phyloP scores from a whole-genome alignment of 371 early-diverging fungal species.

The Mucor mucedo region DNA sequence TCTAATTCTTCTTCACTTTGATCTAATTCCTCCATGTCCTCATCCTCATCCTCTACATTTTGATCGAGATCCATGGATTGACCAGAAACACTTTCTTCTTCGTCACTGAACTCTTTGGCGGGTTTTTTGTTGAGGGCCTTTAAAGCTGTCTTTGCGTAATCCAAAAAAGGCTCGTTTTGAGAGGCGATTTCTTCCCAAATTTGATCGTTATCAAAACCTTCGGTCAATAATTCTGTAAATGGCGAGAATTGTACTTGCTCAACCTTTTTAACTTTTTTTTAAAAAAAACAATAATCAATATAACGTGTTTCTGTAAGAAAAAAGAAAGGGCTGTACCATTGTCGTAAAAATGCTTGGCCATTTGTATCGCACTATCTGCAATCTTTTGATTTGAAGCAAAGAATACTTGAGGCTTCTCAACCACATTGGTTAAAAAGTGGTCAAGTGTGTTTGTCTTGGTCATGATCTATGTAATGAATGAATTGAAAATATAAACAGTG shows the following conservation, averaged over 20 bases:
- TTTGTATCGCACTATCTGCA: slow-evolving; percentile 39
- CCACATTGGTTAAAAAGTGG: slow-evolving; percentile 44
- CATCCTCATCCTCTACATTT: slow-evolving; percentile 35
- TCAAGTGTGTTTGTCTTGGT: slow-evolving; percentile 13
- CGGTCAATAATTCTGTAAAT: slow-evolving; percentile 65
- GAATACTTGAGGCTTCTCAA: slow-evolving; percentile 58
- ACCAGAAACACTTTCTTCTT: slow-evolving; percentile 25
- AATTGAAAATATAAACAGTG: neutral
- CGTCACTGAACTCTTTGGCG: slow-evolving; percentile 18
- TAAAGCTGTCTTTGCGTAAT: slow-evolving; percentile 58
- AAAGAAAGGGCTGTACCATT: slow-evolving; percentile 37
- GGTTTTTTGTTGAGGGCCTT: slow-evolving; percentile 37
- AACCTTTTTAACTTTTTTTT: slow-evolving; percentile 48
- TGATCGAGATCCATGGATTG: slow-evolving; percentile 45
- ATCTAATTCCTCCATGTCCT: slow-evolving; percentile 33
- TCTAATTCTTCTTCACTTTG: slow-evolving; percentile 31
- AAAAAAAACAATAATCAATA: neutral
- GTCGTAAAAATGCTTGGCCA: slow-evolving; percentile 62
- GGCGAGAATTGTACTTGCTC: slow-evolving; percentile 56
- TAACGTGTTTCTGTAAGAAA: neutral
- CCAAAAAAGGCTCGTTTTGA: slow-evolving; percentile 83
- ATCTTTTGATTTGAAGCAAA: slow-evolving; percentile 46
- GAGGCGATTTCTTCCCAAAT: slow-evolving; percentile 93
- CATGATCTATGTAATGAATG: neutral
- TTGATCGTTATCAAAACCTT: slow-evolving; percentile 87